Base-by-base conservation (phyloP, 108 stramenopile species). In the Skeletonema grethae region DNA sequence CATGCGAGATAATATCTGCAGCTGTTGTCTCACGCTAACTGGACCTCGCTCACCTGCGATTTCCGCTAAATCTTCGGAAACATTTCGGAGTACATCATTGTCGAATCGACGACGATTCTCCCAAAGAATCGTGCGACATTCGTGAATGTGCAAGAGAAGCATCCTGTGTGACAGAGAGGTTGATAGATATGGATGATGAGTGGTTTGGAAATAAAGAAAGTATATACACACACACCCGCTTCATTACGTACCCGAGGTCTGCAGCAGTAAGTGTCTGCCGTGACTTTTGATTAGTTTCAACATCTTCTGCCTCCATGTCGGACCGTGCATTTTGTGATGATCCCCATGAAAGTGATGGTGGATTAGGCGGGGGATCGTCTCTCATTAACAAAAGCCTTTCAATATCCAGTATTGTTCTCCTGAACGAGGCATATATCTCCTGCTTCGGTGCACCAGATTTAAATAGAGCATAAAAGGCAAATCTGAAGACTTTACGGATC, bases 121-220 rank as follows among this genome's bases (percentile, higher is more conserved):
- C 93, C 92, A 94, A 20, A 96, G 66, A 9, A 94, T 87, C 8
- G 83, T 86, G 50, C 90, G 81, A 10, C 89, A 84, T 55, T 92
- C 91, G 62, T 96, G 95, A 55, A 96, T 87, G 66, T 90, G 90
- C 0, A 96, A 76, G 82, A 96, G 92, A 9, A 96, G 68, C 95
- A 96, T 96, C 5, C 38, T 39, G 38, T 39, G 5, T 5, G 0
- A 39, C 2, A 39, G 38, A 39, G 38, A 39, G 38, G 12, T 39
- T 12, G 38, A 12, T 39, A 12, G n/a, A 39, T 10, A 39, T 39
- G 0, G 1, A 39, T 1, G 11, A 39, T 39, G 38, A 39, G 38
- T 39, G 11, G 12, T 7, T 6, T 39, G 38, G 2, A 39, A 39
- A 12, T 39, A 10, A 39, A 39, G 12, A 12, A 13, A 2, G 12